Percentiles rank a stretch among this genome's conserved stretches.
These are phyloP conservation scores for Astragalus glycyphyllos DNA, from an alignment of 306 rosid genomes.

Conservation along the genomic window DNA sequence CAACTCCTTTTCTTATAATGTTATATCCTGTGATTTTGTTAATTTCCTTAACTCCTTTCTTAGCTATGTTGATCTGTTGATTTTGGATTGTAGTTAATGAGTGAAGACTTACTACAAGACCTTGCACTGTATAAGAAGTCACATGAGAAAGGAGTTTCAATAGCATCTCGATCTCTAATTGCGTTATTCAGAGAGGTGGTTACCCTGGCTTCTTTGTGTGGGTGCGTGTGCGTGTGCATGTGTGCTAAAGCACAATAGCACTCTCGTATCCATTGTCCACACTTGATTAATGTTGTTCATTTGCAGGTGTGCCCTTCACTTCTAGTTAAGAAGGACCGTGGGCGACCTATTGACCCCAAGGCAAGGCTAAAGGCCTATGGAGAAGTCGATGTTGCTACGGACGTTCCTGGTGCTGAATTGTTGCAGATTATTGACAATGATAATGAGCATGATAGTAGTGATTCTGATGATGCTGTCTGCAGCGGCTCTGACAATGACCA, in stretches of 20 bases:
- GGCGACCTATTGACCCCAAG: conserved; percentile 68
- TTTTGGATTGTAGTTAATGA: conserved; percentile 74
- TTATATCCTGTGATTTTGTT: conserved; percentile 29
- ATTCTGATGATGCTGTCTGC: conserved; percentile 45
- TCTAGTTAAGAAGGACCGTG: conserved; percentile 91
- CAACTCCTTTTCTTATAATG: conserved; percentile 22
- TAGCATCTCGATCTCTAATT: conserved; percentile 88
- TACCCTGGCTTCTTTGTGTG: conserved; percentile 21
- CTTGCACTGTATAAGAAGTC: conserved; percentile 94
- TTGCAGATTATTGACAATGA: conserved; percentile 53
- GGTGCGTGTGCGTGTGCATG: neutral
- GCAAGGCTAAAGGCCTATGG: conserved; percentile 91
- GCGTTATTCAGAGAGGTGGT: conserved; percentile 83
- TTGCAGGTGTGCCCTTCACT: conserved; percentile 90
- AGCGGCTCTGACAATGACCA: conserved; percentile 57
- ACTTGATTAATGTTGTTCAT: conserved; percentile 33
- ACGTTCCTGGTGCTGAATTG: conserved; percentile 82
- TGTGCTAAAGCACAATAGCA: conserved; percentile 10
- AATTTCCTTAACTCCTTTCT: conserved; percentile 18
- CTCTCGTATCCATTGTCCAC: neutral
- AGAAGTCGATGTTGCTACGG: conserved; percentile 58
- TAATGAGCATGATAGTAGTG: conserved; percentile 44
- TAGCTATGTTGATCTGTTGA: conserved; percentile 40
- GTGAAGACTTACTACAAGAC: conserved; percentile 89
- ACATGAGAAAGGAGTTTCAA: conserved; percentile 88